These are phyloP conservation scores for Pterocarpus macrocarpus DNA, from an alignment of 306 rosid species.

Conservation along the genomic window DNA sequence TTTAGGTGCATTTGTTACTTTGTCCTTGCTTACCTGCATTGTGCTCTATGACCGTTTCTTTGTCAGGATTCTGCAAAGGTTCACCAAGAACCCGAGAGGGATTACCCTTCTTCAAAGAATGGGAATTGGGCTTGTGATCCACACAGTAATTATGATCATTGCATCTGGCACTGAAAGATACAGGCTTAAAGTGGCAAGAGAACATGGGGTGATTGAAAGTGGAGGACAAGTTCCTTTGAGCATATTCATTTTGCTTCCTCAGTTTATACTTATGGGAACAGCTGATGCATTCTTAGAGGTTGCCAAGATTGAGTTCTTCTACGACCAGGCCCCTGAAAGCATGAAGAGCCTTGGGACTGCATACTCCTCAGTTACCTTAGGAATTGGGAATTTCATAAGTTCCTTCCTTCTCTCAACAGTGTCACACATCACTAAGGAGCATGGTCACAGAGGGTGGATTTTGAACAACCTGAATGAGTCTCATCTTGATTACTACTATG, in stretches of 20 bases:
- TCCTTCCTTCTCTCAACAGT: slow-evolving; percentile 70
- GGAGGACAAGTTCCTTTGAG: slow-evolving; percentile 64
- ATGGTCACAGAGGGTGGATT: slow-evolving; percentile 72
- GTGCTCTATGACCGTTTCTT: slow-evolving; percentile 72
- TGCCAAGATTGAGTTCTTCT: slow-evolving; percentile 83
- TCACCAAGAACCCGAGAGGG: slow-evolving; percentile 82
- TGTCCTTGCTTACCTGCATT: slow-evolving; percentile 75
- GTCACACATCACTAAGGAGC: slow-evolving; percentile 52
- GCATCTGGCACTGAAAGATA: slow-evolving; percentile 67
- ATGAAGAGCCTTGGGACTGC: slow-evolving; percentile 94
- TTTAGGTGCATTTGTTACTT: slow-evolving; percentile 68
- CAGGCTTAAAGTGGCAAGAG: slow-evolving; percentile 60
- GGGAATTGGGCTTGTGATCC: slow-evolving; percentile 74
- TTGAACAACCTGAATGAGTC: slow-evolving; percentile 76
- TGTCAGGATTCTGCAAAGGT: slow-evolving; percentile 54
- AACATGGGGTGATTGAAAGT: slow-evolving; percentile 46
- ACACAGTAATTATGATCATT: slow-evolving; percentile 58
- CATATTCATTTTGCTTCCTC: slow-evolving; percentile 84
- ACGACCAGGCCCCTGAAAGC: slow-evolving; percentile 82
- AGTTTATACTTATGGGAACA: slow-evolving; percentile 70
- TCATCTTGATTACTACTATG: slow-evolving; percentile 77
- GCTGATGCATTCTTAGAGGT: slow-evolving; percentile 82
- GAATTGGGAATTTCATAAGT: slow-evolving; percentile 77
- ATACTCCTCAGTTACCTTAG: slow-evolving; percentile 72
- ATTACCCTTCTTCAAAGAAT: slow-evolving; percentile 81